Conservation (phyloP, 495 filamentous ascomycete species). For the Bryoglossum gracile region DNA sequence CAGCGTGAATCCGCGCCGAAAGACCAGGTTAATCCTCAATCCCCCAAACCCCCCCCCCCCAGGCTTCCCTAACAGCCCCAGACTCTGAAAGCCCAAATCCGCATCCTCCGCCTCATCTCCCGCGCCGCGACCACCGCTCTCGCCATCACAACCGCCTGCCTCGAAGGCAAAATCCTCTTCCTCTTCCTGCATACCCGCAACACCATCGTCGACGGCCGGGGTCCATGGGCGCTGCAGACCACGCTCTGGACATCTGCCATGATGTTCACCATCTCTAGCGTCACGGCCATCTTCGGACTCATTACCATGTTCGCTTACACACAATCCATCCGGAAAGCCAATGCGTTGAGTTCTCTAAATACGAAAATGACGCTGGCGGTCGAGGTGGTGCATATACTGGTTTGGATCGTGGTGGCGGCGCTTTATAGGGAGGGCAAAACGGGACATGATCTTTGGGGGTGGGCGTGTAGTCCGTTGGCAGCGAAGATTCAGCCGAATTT, state of each 20-base stretch:
- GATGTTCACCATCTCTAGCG: slow-evolving; percentile 1
- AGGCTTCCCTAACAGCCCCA: too few relatives aligned
- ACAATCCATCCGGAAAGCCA: slow-evolving; percentile 4
- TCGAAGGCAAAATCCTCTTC: slow-evolving; percentile 6
- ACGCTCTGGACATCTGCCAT: slow-evolving; percentile 13
- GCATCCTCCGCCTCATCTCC: slow-evolving; percentile 6
- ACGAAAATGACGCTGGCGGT: neutral
- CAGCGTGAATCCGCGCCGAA: too few relatives aligned
- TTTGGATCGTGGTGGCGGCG: slow-evolving; percentile 15
- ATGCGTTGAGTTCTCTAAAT: slow-evolving; percentile 2
- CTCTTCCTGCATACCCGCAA: slow-evolving; percentile 3
- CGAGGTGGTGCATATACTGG: slow-evolving; percentile 8
- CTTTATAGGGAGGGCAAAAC: slow-evolving; percentile 12
- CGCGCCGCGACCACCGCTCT: slow-evolving; percentile 5
- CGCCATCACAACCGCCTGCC: slow-evolving; percentile 2
- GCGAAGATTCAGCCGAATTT: slow-evolving; percentile 9
- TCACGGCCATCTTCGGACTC: slow-evolving; percentile 9
- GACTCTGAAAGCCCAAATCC: slow-evolving; percentile 11
- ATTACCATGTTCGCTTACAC: slow-evolving; percentile 4
- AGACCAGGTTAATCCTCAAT: too few relatives aligned
- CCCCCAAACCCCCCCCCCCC: too few relatives aligned
- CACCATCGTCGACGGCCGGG: slow-evolving; percentile 1
- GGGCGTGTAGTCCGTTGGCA: slow-evolving; percentile 11
- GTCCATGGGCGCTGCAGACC: slow-evolving; percentile 14
- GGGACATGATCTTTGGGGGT: slow-evolving; percentile 17